Percentiles rank a stretch among this genome's conserved stretches.
phyloP scores from a whole-genome alignment of 1,284 basidiomycete genomes.

The Tausonia pullulans region DNA sequence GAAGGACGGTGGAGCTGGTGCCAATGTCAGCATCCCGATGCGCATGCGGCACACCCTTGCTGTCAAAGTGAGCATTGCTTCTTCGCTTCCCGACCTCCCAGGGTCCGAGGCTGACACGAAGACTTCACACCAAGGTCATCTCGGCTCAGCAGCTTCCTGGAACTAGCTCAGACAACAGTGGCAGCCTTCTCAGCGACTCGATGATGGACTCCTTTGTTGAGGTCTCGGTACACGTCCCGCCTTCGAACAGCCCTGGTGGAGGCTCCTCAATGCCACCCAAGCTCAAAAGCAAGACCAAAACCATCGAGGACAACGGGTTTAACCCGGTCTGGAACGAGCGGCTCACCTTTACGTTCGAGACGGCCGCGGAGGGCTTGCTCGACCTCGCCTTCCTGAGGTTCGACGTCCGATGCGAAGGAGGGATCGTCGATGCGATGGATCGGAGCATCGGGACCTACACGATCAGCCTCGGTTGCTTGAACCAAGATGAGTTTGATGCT shows the following conservation, averaged over 20 bases:
- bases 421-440: constrained; percentile 47
- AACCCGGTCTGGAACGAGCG: constrained; percentile 77
- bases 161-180: constrained; percentile 31
- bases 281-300: constrained; percentile 46
- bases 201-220: constrained; percentile 66
- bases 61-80: constrained; percentile 42
- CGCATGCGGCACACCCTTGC: constrained; percentile 53
- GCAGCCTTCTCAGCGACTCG: constrained; percentile 41
- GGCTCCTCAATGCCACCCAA: constrained; percentile 31
- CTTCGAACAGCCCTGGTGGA: constrained; percentile 8
- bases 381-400: constrained; percentile 75
- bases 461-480: constrained; percentile 52
- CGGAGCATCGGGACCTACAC: constrained; percentile 57
- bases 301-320: constrained; percentile 73
- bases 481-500: constrained; percentile 46
- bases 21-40: constrained; percentile 20
- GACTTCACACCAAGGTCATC: constrained; percentile 48
- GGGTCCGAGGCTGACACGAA: constrained; percentile 11
- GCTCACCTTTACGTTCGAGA: constrained; percentile 57
- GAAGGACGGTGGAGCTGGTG: constrained; percentile 39
- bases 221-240: constrained; percentile 39
- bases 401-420: constrained; percentile 52
- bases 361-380: constrained; percentile 56
- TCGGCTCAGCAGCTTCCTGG: constrained; percentile 88
- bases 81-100: neutral